Evolutionary conservation across 2,329 filamentous ascomycete genomes (phyloP).

Genomic region (Alternaria triticina): DNA sequence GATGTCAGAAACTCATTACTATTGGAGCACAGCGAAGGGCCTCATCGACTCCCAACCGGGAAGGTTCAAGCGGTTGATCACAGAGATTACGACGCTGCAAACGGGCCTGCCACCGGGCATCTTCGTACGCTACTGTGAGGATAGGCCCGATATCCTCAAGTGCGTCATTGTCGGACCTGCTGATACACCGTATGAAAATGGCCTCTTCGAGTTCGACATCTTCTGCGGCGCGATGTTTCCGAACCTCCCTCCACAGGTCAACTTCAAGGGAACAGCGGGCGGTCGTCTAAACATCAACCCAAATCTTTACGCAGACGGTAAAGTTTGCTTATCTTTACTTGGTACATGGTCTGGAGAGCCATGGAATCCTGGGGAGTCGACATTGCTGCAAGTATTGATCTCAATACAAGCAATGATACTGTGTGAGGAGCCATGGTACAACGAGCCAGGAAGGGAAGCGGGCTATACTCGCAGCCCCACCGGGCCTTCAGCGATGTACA

Average conservation of each 20-base stretch:
- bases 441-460: constrained; percentile 57
- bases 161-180: constrained; percentile 57
- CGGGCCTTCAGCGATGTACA: constrained; percentile 32
- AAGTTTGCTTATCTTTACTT: constrained; percentile 37
- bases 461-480: background rate
- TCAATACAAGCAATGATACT: constrained; percentile 66
- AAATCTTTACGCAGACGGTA: constrained; percentile 59
- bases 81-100: constrained; percentile 54
- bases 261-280: constrained; percentile 55
- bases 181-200: constrained; percentile 61
- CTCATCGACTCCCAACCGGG: constrained; percentile 32
- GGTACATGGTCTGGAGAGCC: constrained; percentile 53
- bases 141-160: constrained; percentile 59
- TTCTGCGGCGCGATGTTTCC: constrained; percentile 55
- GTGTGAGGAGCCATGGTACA: constrained; percentile 60
- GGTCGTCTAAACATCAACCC: constrained; percentile 56
- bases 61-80: constrained; percentile 55
- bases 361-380: constrained; percentile 57
- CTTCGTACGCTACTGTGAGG: constrained; percentile 55
- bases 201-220: constrained; percentile 63
- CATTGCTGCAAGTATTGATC: constrained; percentile 60
- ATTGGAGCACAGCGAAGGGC: constrained; percentile 8
- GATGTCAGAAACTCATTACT: constrained; percentile 42
- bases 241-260: constrained; percentile 49
- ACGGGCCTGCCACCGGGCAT: constrained; percentile 60